A percentile compares a stretch with the other conserved stretches of the same genome.
Evolutionary conservation across 2,329 filamentous ascomycete species (phyloP).

Genomic region (Aspergillus niger): DNA sequence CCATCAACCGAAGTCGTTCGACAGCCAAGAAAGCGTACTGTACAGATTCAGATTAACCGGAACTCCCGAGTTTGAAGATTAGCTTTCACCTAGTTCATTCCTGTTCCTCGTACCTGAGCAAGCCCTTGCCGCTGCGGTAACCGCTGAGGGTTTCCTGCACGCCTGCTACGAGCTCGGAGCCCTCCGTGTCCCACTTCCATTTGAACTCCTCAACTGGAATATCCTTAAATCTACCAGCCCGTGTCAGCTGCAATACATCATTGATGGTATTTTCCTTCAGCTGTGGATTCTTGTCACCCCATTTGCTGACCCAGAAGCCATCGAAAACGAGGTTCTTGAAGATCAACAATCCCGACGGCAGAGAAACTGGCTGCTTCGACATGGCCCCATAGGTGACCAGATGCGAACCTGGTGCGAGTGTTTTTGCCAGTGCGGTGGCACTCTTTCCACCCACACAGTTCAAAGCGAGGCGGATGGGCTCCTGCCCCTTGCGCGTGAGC

Average conservation of each 20-base stretch:
- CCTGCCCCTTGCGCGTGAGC: slow-evolving; percentile 71
- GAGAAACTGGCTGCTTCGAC: slow-evolving; percentile 78
- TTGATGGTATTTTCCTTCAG: slow-evolving; percentile 80
- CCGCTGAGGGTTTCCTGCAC: slow-evolving; percentile 83
- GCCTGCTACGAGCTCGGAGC: slow-evolving; percentile 67
- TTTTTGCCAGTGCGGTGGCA: slow-evolving; percentile 75
- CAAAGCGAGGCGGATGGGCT: slow-evolving; percentile 73
- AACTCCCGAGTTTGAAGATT: not conserved
- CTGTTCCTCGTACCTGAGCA: slow-evolving; percentile 73
- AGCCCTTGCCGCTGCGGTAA: slow-evolving; percentile 82
- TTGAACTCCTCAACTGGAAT: slow-evolving; percentile 77
- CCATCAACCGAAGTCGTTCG: not conserved
- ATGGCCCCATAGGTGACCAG: slow-evolving; percentile 96
- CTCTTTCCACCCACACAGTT: slow-evolving; percentile 94
- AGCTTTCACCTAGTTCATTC: slow-evolving; percentile 26
- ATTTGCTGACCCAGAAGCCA: slow-evolving; percentile 93
- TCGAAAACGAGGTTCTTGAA: slow-evolving; percentile 89
- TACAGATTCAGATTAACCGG: not conserved
- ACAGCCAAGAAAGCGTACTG: not conserved
- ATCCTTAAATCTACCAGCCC: slow-evolving; percentile 77
- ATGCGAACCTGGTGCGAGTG: slow-evolving; percentile 67
- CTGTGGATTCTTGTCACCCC: slow-evolving; percentile 73
- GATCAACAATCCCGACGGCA: slow-evolving; percentile 84
- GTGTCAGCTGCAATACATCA: slow-evolving; percentile 75
- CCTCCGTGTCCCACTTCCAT: slow-evolving; percentile 82